These are phyloP conservation scores for Heliosperma pusillum DNA, from an alignment of 148 eudicot species.

Conservation along the genomic window DNA sequence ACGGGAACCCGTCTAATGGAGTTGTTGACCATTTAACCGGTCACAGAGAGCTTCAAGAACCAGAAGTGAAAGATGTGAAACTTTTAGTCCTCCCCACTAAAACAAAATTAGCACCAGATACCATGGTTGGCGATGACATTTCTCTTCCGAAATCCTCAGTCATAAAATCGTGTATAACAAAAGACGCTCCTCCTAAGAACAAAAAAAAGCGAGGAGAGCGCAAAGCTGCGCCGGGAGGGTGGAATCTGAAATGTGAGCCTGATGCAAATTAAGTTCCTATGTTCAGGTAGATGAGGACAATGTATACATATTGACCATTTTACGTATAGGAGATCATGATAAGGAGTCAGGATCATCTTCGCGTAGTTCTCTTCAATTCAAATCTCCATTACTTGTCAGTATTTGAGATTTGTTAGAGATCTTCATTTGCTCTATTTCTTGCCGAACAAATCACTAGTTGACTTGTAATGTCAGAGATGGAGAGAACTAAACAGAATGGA, in stretches of 20 bases:
- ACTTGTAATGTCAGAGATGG: no score
- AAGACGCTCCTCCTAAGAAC: slow-evolving; percentile 47
- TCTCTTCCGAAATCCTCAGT: slow-evolving; percentile 33
- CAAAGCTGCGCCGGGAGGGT: slow-evolving; percentile 66
- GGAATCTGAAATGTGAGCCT: slow-evolving; percentile 52
- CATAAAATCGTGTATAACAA: slow-evolving; percentile 42
- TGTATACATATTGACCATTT: neutral
- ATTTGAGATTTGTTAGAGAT: no score
- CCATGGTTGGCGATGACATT: slow-evolving; percentile 14
- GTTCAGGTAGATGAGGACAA: neutral
- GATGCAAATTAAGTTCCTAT: slow-evolving; percentile 22
- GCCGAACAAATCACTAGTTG: no score
- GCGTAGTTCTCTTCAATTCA: no score
- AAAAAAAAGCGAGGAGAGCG: slow-evolving; percentile 92
- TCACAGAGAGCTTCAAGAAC: slow-evolving; percentile 31
- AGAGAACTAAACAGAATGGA: neutral
- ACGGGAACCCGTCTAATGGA: slow-evolving; percentile 22
- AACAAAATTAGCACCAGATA: slow-evolving; percentile 22
- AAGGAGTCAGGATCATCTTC: neutral
- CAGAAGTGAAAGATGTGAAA: slow-evolving; percentile 34
- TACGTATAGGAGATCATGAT: neutral
- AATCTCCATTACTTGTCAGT: no score
- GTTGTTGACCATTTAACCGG: slow-evolving; percentile 27
- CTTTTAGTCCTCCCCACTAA: slow-evolving; percentile 22
- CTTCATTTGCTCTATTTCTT: no score